A percentile compares a stretch with the other conserved stretches of the same genome.
phyloP scores from a whole-genome alignment of 2,329 filamentous ascomycete genomes.

The Phoma sp. region DNA sequence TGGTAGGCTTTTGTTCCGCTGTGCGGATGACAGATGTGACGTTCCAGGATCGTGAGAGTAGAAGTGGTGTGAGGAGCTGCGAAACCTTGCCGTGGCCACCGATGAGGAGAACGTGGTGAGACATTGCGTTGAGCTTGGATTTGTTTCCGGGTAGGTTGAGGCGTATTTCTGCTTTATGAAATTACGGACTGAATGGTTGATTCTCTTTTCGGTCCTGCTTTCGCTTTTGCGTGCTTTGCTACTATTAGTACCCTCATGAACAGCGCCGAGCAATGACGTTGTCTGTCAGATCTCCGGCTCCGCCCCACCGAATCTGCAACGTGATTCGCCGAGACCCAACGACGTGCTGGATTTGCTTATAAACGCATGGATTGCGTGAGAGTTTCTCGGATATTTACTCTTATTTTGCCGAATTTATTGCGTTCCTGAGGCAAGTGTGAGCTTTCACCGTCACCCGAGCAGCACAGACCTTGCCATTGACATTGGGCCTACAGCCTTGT shows the following conservation, averaged over 20 bases:
- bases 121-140: conserved; percentile 25
- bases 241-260: conserved; percentile 13
- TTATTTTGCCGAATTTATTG: neutral
- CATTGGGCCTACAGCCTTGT: no score
- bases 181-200: neutral
- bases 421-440: neutral
- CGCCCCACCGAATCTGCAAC: conserved; percentile 1
- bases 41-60: conserved; percentile 75
- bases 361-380: conserved; percentile 15
- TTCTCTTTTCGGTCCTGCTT: neutral
- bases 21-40: conserved; percentile 80
- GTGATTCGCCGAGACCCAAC: conserved; percentile 4
- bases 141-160: neutral
- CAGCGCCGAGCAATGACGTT: conserved; percentile 14
- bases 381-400: neutral
- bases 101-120: conserved; percentile 66
- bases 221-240: neutral
- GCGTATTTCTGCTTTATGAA: no score
- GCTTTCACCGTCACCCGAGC: neutral
- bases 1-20: conserved; percentile 68
- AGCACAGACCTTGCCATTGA: neutral
- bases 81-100: conserved; percentile 84
- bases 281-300: conserved; percentile 1
- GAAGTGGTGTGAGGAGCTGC: conserved; percentile 74
- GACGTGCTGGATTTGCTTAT: conserved; percentile 8